Evolutionary conservation across 2,329 filamentous ascomycete species (phyloP).

Genomic region (Venturia aucupariae): DNA sequence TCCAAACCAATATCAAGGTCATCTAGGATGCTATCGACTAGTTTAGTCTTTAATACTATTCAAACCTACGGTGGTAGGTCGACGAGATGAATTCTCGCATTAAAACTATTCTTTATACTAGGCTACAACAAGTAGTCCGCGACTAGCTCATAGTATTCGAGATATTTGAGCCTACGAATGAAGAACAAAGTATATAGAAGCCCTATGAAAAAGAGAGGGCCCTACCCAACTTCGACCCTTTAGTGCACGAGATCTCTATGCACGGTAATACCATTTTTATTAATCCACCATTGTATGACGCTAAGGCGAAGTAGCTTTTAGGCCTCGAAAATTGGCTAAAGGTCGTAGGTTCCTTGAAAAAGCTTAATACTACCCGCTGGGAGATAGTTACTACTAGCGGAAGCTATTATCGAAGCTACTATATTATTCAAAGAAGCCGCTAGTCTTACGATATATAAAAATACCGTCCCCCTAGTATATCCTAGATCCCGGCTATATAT

Average conservation of each 20-base stretch:
- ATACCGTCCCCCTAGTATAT: neutral
- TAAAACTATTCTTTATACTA: constrained; percentile 66
- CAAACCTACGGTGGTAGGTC: constrained; percentile 89
- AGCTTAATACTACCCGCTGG: constrained; percentile 91
- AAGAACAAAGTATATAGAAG: constrained; percentile 24
- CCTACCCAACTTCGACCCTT: constrained; percentile 57
- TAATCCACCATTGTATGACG: constrained; percentile 85
- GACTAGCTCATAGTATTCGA: constrained; percentile 85
- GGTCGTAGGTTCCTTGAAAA: constrained; percentile 81
- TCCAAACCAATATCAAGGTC: constrained; percentile 69
- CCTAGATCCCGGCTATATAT: neutral
- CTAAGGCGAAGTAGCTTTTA: constrained; percentile 84
- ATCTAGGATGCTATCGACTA: constrained; percentile 94
- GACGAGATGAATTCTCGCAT: constrained; percentile 77
- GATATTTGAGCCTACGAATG: constrained; percentile 32
- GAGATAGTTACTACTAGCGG: too few relatives aligned
- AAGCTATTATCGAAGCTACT: too few relatives aligned
- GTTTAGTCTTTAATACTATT: constrained; percentile 90
- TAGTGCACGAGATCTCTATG: constrained; percentile 93
- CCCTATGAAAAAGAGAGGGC: constrained; percentile 35
- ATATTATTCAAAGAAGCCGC: neutral
- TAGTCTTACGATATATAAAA: neutral
- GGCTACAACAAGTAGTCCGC: constrained; percentile 73
- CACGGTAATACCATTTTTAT: constrained; percentile 96
- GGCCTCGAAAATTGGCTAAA: constrained; percentile 92